Percentiles rank a stretch among this genome's conserved stretches.
phyloP scores from a whole-genome alignment of 2,329 filamentous ascomycete genomes.

The Fusarium penzigii region DNA sequence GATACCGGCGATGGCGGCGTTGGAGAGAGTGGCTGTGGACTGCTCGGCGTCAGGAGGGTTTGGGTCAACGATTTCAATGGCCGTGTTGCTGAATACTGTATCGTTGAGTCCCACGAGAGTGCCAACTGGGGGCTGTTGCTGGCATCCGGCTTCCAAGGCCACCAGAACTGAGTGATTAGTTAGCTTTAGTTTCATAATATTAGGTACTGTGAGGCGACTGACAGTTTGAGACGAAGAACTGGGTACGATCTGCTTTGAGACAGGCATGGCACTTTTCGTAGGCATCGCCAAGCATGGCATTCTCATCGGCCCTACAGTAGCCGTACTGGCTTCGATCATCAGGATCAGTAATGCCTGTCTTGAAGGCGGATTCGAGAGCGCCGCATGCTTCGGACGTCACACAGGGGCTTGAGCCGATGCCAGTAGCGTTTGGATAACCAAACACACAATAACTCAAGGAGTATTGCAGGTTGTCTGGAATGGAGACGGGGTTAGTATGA shows the following conservation, averaged over 20 bases:
- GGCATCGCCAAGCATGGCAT: slow-evolving; percentile 33
- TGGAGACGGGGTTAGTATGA: neutral
- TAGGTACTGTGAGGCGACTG: slow-evolving; percentile 16
- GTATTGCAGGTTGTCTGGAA: slow-evolving; percentile 55
- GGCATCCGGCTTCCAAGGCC: slow-evolving; percentile 53
- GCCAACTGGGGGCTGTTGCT: slow-evolving; percentile 44
- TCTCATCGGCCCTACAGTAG: slow-evolving; percentile 48
- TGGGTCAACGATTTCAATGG: slow-evolving; percentile 37
- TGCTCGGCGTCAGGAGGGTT: slow-evolving; percentile 13
- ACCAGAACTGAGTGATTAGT: slow-evolving; percentile 42
- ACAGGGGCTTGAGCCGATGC: slow-evolving; percentile 49
- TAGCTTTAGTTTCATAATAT: neutral
- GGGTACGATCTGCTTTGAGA: slow-evolving; percentile 42
- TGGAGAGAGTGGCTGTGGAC: slow-evolving; percentile 32
- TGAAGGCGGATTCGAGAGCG: slow-evolving; percentile 42
- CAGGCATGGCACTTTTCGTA: slow-evolving; percentile 48
- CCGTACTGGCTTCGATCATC: slow-evolving; percentile 39
- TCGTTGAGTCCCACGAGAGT: slow-evolving; percentile 42
- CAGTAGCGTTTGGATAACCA: slow-evolving; percentile 50
- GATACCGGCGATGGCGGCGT: slow-evolving; percentile 46
- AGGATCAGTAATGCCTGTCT: slow-evolving; percentile 40
- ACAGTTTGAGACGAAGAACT: slow-evolving; percentile 53
- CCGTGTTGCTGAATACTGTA: slow-evolving; percentile 44
- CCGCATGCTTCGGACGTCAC: slow-evolving; percentile 54
- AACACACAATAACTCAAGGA: slow-evolving; percentile 54